These are phyloP conservation scores for Coemansia aciculifera DNA, from an alignment of 192 early-diverging fungal genomes.

Conservation along the genomic window DNA sequence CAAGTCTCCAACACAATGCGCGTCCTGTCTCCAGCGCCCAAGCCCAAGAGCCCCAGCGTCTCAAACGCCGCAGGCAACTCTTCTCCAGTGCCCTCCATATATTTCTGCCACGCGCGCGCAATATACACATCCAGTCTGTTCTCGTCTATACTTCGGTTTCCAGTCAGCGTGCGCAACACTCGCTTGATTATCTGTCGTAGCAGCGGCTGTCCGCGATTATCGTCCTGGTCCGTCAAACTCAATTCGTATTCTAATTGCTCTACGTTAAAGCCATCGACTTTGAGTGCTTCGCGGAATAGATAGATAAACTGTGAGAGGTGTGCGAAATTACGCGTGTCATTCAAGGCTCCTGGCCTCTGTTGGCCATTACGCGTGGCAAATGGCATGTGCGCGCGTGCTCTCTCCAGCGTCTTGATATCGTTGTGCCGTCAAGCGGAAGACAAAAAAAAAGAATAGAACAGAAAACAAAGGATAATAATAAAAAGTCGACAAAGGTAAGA, in stretches of 20 bases:
- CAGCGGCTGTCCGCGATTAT: not conserved
- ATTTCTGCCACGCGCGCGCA: constrained; percentile 22
- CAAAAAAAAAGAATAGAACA: not conserved
- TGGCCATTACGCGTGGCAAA: constrained; percentile 11
- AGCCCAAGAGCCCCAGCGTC: constrained; percentile 16
- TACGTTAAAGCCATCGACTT: constrained; percentile 17
- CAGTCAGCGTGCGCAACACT: constrained; percentile 16
- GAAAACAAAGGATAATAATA: not conserved
- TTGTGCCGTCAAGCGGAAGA: not conserved
- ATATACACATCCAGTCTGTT: constrained; percentile 16
- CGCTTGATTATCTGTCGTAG: constrained; percentile 16
- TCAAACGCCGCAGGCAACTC: constrained; percentile 1
- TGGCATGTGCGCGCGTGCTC: constrained; percentile 20
- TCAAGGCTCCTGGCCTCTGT: constrained; percentile 2
- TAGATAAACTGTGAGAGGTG: constrained; percentile 35
- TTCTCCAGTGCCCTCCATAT: constrained; percentile 12
- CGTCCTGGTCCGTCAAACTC: constrained; percentile 1
- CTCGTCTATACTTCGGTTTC: constrained; percentile 23
- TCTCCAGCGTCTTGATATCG: not conserved
- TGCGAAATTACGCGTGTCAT: constrained; percentile 38
- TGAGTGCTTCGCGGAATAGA: constrained; percentile 23
- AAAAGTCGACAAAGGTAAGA: not conserved
- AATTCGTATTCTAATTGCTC: constrained; percentile 31
- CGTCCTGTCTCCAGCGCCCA: constrained; percentile 22
- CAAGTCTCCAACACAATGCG: constrained; percentile 28